Evolutionary conservation across 352 stramenopile species (phyloP).

Genomic region (Saprolegnia diclina): DNA sequence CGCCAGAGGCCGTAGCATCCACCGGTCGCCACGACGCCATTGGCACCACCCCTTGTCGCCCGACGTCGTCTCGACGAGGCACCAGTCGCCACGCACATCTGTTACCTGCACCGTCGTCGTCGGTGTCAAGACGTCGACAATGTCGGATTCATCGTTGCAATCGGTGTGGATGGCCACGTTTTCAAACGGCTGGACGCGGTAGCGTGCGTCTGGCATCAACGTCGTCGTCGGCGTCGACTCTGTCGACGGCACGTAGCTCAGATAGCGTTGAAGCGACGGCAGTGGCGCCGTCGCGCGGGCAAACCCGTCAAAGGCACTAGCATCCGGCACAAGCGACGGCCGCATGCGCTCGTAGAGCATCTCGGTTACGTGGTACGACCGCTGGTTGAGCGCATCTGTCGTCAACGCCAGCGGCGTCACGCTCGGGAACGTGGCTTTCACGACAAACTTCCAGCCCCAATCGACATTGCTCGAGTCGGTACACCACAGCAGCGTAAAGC

Average conservation of each 20-base stretch:
- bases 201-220: not conserved
- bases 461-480: conserved; percentile 82
- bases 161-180: not conserved
- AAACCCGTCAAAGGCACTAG: conserved; percentile 51
- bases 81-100: not conserved
- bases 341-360: conserved; percentile 60
- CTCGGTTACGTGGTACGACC: conserved; percentile 56
- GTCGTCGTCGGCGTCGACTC: not conserved
- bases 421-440: conserved; percentile 53
- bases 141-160: not conserved
- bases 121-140: conserved; percentile 9
- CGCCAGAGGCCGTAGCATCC: not conserved
- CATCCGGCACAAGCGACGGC: conserved; percentile 36
- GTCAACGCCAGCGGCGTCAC: conserved; percentile 41
- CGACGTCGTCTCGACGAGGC: conserved; percentile 4
- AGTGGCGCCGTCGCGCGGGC: conserved; percentile 29
- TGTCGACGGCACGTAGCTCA: not conserved
- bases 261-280: not conserved
- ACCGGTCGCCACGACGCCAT: conserved; percentile 9
- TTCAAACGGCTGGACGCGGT: conserved; percentile 1
- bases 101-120: not conserved
- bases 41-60: conserved; percentile 3
- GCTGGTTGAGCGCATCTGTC: conserved; percentile 51
- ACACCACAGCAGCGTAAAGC: conserved; percentile 79
- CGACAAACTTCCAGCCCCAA: conserved; percentile 83